Base-by-base conservation (phyloP, 148 eudicot genomes). In the Rhododendron mucronatum region DNA sequence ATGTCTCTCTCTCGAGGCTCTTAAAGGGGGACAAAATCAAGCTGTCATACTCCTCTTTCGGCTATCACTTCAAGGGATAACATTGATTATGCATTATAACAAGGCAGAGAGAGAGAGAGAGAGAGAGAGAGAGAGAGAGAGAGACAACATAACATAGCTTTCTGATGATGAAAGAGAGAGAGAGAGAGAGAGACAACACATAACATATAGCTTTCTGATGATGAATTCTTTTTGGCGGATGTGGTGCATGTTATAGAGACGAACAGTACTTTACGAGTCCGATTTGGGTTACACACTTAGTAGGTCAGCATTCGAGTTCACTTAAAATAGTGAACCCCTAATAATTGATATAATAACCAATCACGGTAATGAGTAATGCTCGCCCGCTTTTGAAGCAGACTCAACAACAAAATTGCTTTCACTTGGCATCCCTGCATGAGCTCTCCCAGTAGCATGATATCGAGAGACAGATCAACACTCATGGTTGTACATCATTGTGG, bases 401-500 rank as follows among this genome's bases (percentile, higher is more conserved):
- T 7, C 30, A 11, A 28, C 75, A 69, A 69, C 75, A 69, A 69
- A 69, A 28, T 69, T 18, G 14, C 15, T 13, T 4, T 69, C 30
- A 65, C 71, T 65, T 28, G 30, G 35, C 74, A 67, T 26, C 16
- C 15, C 12, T 67, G 15, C 3, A 11, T 67, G 35, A 69, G 1
- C 75, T 12, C 75, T 28, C 12, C 4, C 16, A 26, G 75, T 69
- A 69, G 20, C 76, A 71, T 15, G 41, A 59, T 7, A 82, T 44
- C 39, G 35, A 82, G 51, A 21, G 26, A 21, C 21, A 75, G 23
- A 16, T 37, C 61, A 37, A 82, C 15, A 50, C 50, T 86, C 86
- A 86, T 45, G 86, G 90, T 50, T 83, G 28, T 15, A 83, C 74
- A 50, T 86, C 63, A 83, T 86, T 86, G 67, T 86, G 85, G 28